Evolutionary conservation across 495 filamentous ascomycete genomes (phyloP).

Genomic region (Niebla homalea): DNA sequence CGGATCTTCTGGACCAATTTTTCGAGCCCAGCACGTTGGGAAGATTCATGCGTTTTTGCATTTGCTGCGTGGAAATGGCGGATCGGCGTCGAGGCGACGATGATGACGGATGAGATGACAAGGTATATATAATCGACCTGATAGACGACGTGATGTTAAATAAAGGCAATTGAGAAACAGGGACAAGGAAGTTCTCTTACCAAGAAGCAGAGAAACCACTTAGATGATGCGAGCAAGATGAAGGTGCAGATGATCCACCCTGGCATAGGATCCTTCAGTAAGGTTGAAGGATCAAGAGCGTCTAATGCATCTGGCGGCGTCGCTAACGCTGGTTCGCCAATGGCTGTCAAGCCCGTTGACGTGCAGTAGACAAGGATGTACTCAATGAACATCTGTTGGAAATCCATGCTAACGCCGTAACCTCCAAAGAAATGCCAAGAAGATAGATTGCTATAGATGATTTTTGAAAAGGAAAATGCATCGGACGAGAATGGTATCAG

Average conservation of each 20-base stretch:
- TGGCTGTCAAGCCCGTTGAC: slow-evolving; percentile 11
- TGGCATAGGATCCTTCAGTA: slow-evolving; percentile 9
- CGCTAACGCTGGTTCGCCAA: slow-evolving; percentile 13
- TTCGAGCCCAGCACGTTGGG: slow-evolving; percentile 7
- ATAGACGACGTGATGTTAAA: not conserved
- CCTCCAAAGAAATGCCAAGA: too few species aligned
- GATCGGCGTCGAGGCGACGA: slow-evolving; percentile 9
- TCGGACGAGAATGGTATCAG: too few species aligned
- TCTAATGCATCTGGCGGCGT: slow-evolving; percentile 4
- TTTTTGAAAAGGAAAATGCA: too few species aligned
- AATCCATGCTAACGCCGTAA: slow-evolving; percentile 5
- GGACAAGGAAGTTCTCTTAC: not conserved
- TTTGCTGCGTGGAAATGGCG: slow-evolving; percentile 7
- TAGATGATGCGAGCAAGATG: slow-evolving; percentile 6
- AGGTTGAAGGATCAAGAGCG: not conserved
- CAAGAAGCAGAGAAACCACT: slow-evolving; percentile 11
- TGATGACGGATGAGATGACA: slow-evolving; percentile 12
- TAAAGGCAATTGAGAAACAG: not conserved
- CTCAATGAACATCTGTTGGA: slow-evolving; percentile 13
- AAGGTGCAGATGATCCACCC: slow-evolving; percentile 15
- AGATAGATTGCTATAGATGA: too few species aligned
- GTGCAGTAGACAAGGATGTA: slow-evolving; percentile 18
- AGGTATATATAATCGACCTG: slow-evolving; percentile 14
- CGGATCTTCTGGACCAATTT: slow-evolving; percentile 2
- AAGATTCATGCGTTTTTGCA: slow-evolving; percentile 9